Conservation (phyloP, 768 basidiomycete species). For the Megacollybia marginata region DNA sequence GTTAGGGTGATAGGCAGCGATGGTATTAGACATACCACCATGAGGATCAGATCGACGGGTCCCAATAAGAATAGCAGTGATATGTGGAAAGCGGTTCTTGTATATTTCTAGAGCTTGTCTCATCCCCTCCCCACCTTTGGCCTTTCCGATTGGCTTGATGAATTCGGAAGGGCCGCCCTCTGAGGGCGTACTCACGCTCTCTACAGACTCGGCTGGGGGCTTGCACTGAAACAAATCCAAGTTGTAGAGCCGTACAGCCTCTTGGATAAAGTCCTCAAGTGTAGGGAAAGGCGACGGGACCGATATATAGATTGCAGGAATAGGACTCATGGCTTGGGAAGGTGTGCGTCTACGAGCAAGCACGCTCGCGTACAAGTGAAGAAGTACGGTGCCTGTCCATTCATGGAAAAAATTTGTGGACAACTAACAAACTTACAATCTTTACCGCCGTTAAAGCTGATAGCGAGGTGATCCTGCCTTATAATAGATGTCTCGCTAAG, state of each 20-base stretch:
- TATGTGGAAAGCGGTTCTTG: conserved; percentile 54
- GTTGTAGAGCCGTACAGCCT: conserved; percentile 53
- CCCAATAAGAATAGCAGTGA: conserved; percentile 82
- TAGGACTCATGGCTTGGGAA: conserved; percentile 32
- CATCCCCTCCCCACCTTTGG: conserved; percentile 68
- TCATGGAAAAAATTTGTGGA: no score
- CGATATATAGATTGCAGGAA: conserved; percentile 80
- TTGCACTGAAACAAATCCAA: conserved; percentile 66
- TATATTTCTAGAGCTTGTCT: conserved; percentile 68
- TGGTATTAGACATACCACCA: conserved; percentile 55
- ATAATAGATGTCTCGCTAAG: conserved; percentile 2
- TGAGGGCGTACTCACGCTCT: conserved; percentile 36
- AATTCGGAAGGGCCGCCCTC: conserved; percentile 15
- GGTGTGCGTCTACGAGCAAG: conserved; percentile 39
- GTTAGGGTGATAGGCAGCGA: background rate
- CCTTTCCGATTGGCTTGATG: conserved; percentile 36
- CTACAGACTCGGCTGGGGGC: conserved; percentile 35
- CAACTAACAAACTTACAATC: conserved; percentile 60
- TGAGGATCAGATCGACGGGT: conserved; percentile 89
- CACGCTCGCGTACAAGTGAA: conserved; percentile 80
- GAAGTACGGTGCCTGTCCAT: conserved; percentile 78
- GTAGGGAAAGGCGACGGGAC: conserved; percentile 80
- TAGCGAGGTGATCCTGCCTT: conserved; percentile 65
- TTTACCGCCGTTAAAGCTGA: conserved; percentile 98
- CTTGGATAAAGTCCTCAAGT: conserved; percentile 78